These are phyloP conservation scores for Brettanomyces sp. DNA, from an alignment of 805 yeast species.

Conservation along the genomic window DNA sequence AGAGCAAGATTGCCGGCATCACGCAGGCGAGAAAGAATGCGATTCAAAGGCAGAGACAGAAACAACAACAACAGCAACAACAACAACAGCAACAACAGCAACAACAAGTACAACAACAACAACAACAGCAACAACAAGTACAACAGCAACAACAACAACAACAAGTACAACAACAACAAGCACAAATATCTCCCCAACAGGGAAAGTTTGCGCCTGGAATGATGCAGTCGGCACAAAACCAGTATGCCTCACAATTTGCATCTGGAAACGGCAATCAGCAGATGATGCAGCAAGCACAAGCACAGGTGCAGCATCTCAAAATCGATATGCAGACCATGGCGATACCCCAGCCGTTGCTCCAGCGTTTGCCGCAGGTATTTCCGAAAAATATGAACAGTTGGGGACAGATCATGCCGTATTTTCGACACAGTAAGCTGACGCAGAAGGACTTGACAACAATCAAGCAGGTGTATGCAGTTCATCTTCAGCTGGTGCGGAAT, in stretches of 20 bases:
- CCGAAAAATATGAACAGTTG: constrained; percentile 78
- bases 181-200: background rate
- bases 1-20: constrained; percentile 27
- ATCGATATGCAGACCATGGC: constrained; percentile 52
- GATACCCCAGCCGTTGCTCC: constrained; percentile 60
- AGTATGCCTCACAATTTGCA: background rate
- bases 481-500: constrained; percentile 19
- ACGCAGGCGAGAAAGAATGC: constrained; percentile 26
- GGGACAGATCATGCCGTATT: constrained; percentile 64
- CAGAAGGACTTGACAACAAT: constrained; percentile 49
- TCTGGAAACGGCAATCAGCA: background rate
- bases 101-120: constrained; percentile 6
- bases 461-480: constrained; percentile 56
- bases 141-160: constrained; percentile 14
- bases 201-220: constrained; percentile 2
- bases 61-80: constrained; percentile 15
- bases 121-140: constrained; percentile 3
- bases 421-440: constrained; percentile 45
- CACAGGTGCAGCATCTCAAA: constrained; percentile 6
- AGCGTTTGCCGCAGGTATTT: constrained; percentile 54
- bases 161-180: constrained; percentile 12
- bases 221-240: constrained; percentile 5
- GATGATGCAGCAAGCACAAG: constrained; percentile 3
- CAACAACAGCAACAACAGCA: constrained; percentile 14
- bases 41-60: constrained; percentile 16